Conservation (phyloP, 2,329 filamentous ascomycete species). For the Davidsoniella australis region DNA sequence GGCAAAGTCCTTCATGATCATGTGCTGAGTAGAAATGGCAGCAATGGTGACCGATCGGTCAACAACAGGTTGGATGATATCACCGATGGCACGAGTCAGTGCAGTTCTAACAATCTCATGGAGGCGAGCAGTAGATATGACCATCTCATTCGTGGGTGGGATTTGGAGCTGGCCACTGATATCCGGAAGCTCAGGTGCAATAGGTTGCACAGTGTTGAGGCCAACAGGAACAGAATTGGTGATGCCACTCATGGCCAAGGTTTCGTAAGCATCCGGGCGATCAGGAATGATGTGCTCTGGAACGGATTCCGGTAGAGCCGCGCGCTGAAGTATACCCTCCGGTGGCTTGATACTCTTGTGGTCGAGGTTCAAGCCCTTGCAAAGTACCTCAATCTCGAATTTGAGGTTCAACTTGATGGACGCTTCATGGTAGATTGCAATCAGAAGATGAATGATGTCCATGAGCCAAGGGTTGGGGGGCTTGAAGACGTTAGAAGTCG, state of each 20-base stretch:
- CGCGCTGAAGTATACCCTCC: constrained; percentile 65
- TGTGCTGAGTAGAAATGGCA: constrained; percentile 86
- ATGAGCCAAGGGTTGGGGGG: constrained; percentile 96
- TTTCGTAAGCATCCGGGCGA: constrained; percentile 65
- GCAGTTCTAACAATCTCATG: constrained; percentile 70
- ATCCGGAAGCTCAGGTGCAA: constrained; percentile 69
- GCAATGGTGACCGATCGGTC: constrained; percentile 96
- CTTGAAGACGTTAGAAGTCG: constrained; percentile 71
- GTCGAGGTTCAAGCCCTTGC: constrained; percentile 80
- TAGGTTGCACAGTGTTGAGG: constrained; percentile 53
- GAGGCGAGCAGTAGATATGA: constrained; percentile 51
- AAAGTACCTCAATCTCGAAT: constrained; percentile 96
- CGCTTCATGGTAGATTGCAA: constrained; percentile 84
- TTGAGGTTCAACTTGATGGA: constrained; percentile 94
- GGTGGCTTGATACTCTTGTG: constrained; percentile 83
- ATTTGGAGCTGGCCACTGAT: constrained; percentile 64
- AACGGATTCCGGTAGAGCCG: constrained; percentile 19
- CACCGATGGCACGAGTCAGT: constrained; percentile 75
- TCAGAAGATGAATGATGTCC: constrained; percentile 80
- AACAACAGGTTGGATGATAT: constrained; percentile 95
- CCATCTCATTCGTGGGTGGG: constrained; percentile 64
- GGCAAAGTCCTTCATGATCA: constrained; percentile 91
- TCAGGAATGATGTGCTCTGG: constrained; percentile 50
- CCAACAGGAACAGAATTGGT: constrained; percentile 50
- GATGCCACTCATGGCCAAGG: constrained; percentile 59